Percentiles rank a stretch among this genome's conserved stretches.
These are phyloP conservation scores for Skeletonema tropicum DNA, from an alignment of 108 stramenopile species.

Conservation along the genomic window DNA sequence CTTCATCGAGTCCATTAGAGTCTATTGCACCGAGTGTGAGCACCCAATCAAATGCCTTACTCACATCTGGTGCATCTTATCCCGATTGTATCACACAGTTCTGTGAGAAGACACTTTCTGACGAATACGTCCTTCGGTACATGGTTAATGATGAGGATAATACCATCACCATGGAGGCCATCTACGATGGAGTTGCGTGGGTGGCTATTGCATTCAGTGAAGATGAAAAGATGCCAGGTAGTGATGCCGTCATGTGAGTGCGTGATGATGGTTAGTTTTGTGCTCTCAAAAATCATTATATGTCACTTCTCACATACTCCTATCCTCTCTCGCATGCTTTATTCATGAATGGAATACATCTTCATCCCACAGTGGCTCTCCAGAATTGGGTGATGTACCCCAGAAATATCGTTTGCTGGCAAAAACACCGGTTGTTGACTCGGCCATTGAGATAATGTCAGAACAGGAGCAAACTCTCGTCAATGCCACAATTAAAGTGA, in stretches of 20 bases:
- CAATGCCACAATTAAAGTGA: neutral
- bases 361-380: constrained; percentile 13
- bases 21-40: neutral
- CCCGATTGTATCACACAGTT: neutral
- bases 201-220: neutral
- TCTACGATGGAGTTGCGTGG: neutral
- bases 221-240: neutral
- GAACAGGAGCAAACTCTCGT: constrained; percentile 4
- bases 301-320: neutral
- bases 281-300: constrained; percentile 15
- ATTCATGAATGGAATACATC: neutral
- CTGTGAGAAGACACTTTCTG: neutral
- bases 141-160: neutral
- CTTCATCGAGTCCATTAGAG: neutral
- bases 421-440: neutral
- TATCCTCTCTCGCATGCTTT: constrained; percentile 5
- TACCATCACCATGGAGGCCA: constrained; percentile 1
- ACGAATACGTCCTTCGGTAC: neutral
- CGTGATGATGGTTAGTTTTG: neutral
- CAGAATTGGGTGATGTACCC: constrained; percentile 11
- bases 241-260: constrained; percentile 6
- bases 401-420: constrained; percentile 19
- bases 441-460: neutral
- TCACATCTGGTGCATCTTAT: neutral
- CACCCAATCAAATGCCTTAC: neutral